A percentile compares a stretch with the other conserved stretches of the same genome.
Conservation (phyloP, 148 eudicot species). For the Camellia japonica region DNA sequence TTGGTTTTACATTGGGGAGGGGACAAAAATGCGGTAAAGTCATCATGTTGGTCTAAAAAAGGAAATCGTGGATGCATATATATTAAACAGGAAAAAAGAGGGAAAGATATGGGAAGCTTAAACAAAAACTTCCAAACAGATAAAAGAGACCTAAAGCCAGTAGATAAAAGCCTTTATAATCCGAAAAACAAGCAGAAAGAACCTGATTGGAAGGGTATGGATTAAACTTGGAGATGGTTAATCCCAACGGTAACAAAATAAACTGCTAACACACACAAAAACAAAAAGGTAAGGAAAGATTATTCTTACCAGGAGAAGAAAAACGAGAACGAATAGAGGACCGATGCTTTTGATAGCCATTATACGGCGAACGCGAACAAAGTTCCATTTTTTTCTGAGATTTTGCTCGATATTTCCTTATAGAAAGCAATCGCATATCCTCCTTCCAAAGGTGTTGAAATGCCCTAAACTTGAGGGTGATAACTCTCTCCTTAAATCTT, state of each 20-base stretch:
- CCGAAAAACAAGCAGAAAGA: background rate
- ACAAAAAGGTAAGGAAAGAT: background rate
- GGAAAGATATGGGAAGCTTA: background rate
- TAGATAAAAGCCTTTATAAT: background rate
- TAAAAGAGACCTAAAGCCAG: background rate
- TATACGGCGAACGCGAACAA: conserved; percentile 33
- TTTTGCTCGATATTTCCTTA: conserved; percentile 50
- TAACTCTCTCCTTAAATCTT: conserved; percentile 64
- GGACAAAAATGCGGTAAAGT: too few relatives aligned
- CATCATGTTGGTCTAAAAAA: too few relatives aligned
- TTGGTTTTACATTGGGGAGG: too few relatives aligned
- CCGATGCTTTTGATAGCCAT: conserved; percentile 56
- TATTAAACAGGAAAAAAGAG: background rate
- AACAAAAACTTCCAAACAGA: background rate
- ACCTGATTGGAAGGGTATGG: background rate
- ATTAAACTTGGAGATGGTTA: background rate
- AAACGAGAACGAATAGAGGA: conserved; percentile 50
- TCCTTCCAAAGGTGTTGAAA: conserved; percentile 77
- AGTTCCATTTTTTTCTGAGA: conserved; percentile 59
- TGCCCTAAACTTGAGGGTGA: conserved; percentile 65
- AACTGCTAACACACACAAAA: background rate
- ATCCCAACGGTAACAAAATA: background rate
- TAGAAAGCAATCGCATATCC: conserved; percentile 55
- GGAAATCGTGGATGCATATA: too few relatives aligned
- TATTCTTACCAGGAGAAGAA: conserved; percentile 54